phyloP scores from a whole-genome alignment of 169 alveolate species.

The Babesia ovata region DNA sequence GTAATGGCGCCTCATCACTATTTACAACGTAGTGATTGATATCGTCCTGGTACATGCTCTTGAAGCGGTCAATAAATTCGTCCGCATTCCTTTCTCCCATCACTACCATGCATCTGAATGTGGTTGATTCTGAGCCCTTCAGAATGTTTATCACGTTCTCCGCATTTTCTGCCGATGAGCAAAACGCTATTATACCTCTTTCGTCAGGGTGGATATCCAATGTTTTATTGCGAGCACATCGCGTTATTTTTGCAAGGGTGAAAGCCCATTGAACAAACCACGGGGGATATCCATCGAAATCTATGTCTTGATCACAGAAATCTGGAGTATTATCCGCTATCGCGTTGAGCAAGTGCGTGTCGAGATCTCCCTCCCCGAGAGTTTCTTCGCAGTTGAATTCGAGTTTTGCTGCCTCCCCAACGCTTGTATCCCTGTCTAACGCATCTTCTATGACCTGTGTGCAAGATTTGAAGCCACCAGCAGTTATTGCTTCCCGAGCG shows the following conservation, averaged over 20 bases:
- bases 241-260: slow-evolving; percentile 41
- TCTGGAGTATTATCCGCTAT: slow-evolving; percentile 20
- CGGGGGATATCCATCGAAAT: slow-evolving; percentile 32
- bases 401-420: not conserved
- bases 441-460: not conserved
- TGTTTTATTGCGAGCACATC: slow-evolving; percentile 16
- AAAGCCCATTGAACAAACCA: slow-evolving; percentile 68
- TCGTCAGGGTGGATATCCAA: slow-evolving; percentile 24
- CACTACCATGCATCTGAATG: not conserved
- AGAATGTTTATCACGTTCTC: slow-evolving; percentile 6
- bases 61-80: not conserved
- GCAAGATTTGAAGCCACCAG: slow-evolving; percentile 27
- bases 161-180: slow-evolving; percentile 15
- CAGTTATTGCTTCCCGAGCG: slow-evolving; percentile 10
- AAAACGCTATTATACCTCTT: slow-evolving; percentile 31
- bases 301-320: slow-evolving; percentile 6
- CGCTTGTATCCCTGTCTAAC: not conserved
- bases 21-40: not conserved
- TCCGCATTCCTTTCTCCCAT: slow-evolving; percentile 1
- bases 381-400: slow-evolving; percentile 19
- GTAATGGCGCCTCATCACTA: not conserved
- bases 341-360: slow-evolving; percentile 38
- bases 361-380: slow-evolving; percentile 32
- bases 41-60: not conserved
- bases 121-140: not conserved